Conservation (phyloP, 2,329 filamentous ascomycete genomes). For the Apiospora saccharicola region DNA sequence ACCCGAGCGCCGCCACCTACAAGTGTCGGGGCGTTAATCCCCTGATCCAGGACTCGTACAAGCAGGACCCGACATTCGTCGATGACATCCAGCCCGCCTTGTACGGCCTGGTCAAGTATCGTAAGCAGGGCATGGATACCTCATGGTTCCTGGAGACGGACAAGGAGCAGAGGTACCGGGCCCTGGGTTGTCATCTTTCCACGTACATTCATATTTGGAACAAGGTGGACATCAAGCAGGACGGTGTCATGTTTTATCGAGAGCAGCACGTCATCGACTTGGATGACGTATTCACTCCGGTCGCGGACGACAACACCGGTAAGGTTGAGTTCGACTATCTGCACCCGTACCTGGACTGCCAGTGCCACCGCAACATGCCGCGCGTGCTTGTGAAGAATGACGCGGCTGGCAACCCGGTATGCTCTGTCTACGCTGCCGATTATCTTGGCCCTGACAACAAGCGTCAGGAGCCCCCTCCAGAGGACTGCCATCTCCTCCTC, state of each 20-base stretch:
- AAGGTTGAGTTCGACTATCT: not conserved
- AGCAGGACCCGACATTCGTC: too few species aligned
- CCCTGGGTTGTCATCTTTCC: too few species aligned
- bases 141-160: not conserved
- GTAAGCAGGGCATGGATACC: not conserved
- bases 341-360: not conserved
- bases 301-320: too few species aligned
- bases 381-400: not conserved
- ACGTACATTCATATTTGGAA: not conserved
- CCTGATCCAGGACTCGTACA: too few species aligned
- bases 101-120: not conserved
- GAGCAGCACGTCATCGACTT: not conserved
- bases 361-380: not conserved
- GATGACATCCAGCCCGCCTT: not conserved
- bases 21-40: not conserved
- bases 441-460: too few species aligned
- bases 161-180: not conserved
- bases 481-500: too few species aligned
- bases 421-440: not conserved
- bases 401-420: accelerated
- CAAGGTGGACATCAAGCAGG: not conserved
- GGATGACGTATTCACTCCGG: not conserved
- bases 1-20: not conserved
- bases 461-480: too few species aligned
- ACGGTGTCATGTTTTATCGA: not conserved